Percentiles rank a stretch among this genome's conserved stretches.
Evolutionary conservation across 192 early-diverging fungal species (phyloP).

Genomic region (Lobosporangium transversale): DNA sequence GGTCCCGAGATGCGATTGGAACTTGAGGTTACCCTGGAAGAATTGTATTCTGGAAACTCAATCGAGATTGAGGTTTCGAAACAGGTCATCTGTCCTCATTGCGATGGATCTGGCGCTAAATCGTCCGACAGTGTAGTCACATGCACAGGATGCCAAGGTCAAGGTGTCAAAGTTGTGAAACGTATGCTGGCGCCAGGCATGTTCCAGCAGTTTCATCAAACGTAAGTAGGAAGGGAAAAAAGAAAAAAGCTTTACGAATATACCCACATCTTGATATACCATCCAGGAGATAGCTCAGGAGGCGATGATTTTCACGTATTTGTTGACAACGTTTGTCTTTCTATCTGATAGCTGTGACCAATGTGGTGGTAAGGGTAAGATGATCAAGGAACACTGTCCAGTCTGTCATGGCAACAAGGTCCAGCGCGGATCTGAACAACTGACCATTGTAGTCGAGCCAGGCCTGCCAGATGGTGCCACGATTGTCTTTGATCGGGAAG

Average conservation of each 20-base stretch:
- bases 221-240: conserved; percentile 29
- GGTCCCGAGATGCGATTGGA: conserved; percentile 84
- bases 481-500: conserved; percentile 84
- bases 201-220: conserved; percentile 92
- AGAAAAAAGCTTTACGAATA: no score
- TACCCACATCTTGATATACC: no score
- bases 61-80: conserved; percentile 95
- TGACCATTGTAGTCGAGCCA: conserved; percentile 82
- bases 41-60: conserved; percentile 86
- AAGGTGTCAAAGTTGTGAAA: conserved; percentile 81
- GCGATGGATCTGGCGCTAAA: conserved; percentile 92
- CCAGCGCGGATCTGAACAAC: conserved; percentile 79
- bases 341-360: conserved; percentile 72
- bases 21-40: conserved; percentile 87
- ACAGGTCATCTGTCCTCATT: conserved; percentile 92
- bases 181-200: conserved; percentile 93
- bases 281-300: no score
- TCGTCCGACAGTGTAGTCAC: conserved; percentile 83
- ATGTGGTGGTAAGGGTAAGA: conserved; percentile 93
- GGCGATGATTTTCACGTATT: no score
- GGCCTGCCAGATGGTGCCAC: conserved; percentile 79
- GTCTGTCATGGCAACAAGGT: conserved; percentile 90
- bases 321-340: no score
- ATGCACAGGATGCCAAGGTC: conserved; percentile 83
- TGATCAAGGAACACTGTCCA: conserved; percentile 80